Percentiles rank a stretch among this genome's conserved stretches.
These are phyloP conservation scores for Candida verbasci DNA, from an alignment of 805 yeast species.

Conservation along the genomic window DNA sequence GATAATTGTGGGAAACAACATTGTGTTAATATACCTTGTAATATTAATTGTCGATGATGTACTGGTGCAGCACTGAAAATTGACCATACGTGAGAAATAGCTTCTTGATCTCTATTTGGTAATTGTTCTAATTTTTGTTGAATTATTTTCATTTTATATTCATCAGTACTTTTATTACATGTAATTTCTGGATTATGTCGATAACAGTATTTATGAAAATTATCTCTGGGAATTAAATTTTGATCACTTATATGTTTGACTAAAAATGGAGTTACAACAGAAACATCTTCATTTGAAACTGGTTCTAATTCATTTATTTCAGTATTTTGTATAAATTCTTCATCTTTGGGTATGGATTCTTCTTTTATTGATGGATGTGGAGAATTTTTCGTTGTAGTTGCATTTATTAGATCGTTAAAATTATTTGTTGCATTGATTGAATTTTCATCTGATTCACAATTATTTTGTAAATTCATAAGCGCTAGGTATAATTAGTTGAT, in stretches of 20 bases:
- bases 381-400: background rate
- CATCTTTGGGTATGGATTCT: constrained; percentile 3
- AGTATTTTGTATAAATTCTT: no score
- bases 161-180: constrained; percentile 67
- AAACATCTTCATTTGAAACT: constrained; percentile 13
- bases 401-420: constrained; percentile 1
- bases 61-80: constrained; percentile 71
- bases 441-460: constrained; percentile 1
- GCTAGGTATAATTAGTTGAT: no score
- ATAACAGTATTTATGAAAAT: constrained; percentile 74
- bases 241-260: constrained; percentile 40
- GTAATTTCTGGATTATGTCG: constrained; percentile 88
- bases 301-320: constrained; percentile 3
- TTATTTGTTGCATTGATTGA: background rate
- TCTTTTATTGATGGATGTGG: background rate
- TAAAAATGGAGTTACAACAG: constrained; percentile 38
- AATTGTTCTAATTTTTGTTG: constrained; percentile 56
- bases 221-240: constrained; percentile 42
- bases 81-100: constrained; percentile 80
- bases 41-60: constrained; percentile 65
- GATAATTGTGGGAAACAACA: constrained; percentile 95
- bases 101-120: constrained; percentile 68
- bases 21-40: constrained; percentile 80
- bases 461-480: constrained; percentile 6
- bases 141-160: constrained; percentile 55